Conservation (phyloP, 1,284 basidiomycete genomes). For the Cryptococcus depauperatus region DNA sequence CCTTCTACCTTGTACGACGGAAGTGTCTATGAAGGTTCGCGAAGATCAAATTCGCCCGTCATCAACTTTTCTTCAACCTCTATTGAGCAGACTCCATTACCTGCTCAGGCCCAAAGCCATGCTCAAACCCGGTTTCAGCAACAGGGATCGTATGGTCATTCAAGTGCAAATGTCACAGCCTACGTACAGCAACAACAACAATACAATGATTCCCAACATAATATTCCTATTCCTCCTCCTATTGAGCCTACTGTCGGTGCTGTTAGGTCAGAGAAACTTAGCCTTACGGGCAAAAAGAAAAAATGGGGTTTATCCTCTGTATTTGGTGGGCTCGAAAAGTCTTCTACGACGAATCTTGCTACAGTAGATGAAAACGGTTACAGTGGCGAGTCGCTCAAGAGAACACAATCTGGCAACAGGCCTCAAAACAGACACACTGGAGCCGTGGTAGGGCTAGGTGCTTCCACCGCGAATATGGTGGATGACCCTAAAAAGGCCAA, state of each 20-base stretch:
- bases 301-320: slow-evolving; percentile 50
- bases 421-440: slow-evolving; percentile 54
- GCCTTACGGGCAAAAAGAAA: slow-evolving; percentile 42
- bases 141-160: neutral
- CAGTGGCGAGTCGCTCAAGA: slow-evolving; percentile 61
- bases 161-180: slow-evolving; percentile 17
- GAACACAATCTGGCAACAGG: slow-evolving; percentile 66
- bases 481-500: slow-evolving; percentile 73
- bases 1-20: slow-evolving; percentile 19
- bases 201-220: neutral
- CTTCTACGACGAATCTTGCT: slow-evolving; percentile 50
- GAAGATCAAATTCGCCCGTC: slow-evolving; percentile 17
- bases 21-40: slow-evolving; percentile 19
- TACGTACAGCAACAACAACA: slow-evolving; percentile 22
- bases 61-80: slow-evolving; percentile 11
- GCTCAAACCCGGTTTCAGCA: neutral
- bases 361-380: slow-evolving; percentile 53
- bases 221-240: slow-evolving; percentile 4
- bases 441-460: slow-evolving; percentile 35
- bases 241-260: slow-evolving; percentile 15
- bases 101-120: neutral
- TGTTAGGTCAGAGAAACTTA: slow-evolving; percentile 15
- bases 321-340: slow-evolving; percentile 69
- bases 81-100: slow-evolving; percentile 3
- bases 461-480: neutral